Conservation (phyloP, 768 basidiomycete species). For the Termitomyces titanicus region DNA sequence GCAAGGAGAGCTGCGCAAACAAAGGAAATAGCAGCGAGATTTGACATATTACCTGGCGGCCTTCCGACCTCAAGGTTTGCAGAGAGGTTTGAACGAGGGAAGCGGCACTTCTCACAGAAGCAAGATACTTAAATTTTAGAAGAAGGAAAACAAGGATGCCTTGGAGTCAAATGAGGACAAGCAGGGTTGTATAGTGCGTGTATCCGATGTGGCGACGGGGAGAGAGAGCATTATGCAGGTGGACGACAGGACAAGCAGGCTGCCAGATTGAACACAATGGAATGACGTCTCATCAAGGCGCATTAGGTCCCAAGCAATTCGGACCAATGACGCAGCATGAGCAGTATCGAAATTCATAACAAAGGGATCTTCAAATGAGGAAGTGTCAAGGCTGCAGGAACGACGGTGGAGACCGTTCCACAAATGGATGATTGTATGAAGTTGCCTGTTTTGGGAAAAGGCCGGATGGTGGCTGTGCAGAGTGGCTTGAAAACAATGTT, state of each 20-base stretch:
- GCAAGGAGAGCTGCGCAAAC: conserved; percentile 38
- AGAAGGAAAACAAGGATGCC: conserved; percentile 24
- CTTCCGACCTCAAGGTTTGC: conserved; percentile 1
- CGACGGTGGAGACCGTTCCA: conserved; percentile 1
- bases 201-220: conserved; percentile 11
- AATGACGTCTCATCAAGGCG: conserved; percentile 7
- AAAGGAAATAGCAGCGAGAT: conserved; percentile 40
- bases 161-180: conserved; percentile 6
- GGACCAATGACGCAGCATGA: not conserved
- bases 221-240: not conserved
- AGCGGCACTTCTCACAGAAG: conserved; percentile 9
- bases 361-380: conserved; percentile 26
- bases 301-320: not conserved
- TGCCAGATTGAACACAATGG: conserved; percentile 27
- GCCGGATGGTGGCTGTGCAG: conserved; percentile 14
- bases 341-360: conserved; percentile 6
- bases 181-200: not conserved
- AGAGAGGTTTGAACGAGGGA: conserved; percentile 12
- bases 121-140: conserved; percentile 18
- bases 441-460: conserved; percentile 15
- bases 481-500: not conserved
- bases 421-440: conserved; percentile 18
- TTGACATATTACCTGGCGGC: conserved; percentile 26
- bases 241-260: conserved; percentile 19
- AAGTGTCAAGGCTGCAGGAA: conserved; percentile 13